These are phyloP conservation scores for Penicillium canescens DNA, from an alignment of 495 filamentous ascomycete genomes.

Conservation along the genomic window DNA sequence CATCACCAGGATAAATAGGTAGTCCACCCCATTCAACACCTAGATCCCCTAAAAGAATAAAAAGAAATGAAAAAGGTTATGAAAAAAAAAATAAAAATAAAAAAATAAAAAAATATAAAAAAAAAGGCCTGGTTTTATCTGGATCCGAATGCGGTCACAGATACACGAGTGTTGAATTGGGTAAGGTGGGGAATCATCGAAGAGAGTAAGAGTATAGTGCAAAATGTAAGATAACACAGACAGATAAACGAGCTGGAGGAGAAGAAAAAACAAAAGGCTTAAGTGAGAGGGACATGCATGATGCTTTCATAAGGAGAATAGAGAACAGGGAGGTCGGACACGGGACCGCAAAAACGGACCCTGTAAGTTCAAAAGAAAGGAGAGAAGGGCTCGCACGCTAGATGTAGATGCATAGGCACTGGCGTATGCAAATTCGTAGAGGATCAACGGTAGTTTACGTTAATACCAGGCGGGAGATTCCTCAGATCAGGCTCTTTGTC, in stretches of 20 bases:
- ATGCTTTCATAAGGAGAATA: background rate
- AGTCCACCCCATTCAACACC: too few relatives aligned
- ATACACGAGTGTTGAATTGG: background rate
- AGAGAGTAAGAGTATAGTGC: background rate
- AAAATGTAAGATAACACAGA: conserved; percentile 8
- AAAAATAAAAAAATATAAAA: too few relatives aligned
- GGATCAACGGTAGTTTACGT: background rate
- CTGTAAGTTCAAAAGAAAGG: background rate
- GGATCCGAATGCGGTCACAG: background rate
- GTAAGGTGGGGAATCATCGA: conserved; percentile 1
- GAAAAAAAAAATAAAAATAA: too few relatives aligned
- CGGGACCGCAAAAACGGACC: background rate
- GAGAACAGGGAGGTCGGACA: background rate
- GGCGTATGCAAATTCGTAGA: too few relatives aligned
- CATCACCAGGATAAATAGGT: too few relatives aligned
- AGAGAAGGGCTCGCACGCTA: background rate
- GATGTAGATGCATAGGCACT: conserved; percentile 6
- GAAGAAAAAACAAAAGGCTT: background rate
- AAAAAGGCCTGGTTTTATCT: background rate
- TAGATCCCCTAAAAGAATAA: too few relatives aligned
- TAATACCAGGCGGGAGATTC: conserved; percentile 18
- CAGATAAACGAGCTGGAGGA: background rate
- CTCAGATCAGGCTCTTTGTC: conserved; percentile 21
- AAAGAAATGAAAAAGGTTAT: too few relatives aligned
- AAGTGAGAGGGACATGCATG: conserved; percentile 3